These are phyloP conservation scores for Salvia miltiorrhiza DNA, from an alignment of 257 asterid genomes.

Conservation along the genomic window DNA sequence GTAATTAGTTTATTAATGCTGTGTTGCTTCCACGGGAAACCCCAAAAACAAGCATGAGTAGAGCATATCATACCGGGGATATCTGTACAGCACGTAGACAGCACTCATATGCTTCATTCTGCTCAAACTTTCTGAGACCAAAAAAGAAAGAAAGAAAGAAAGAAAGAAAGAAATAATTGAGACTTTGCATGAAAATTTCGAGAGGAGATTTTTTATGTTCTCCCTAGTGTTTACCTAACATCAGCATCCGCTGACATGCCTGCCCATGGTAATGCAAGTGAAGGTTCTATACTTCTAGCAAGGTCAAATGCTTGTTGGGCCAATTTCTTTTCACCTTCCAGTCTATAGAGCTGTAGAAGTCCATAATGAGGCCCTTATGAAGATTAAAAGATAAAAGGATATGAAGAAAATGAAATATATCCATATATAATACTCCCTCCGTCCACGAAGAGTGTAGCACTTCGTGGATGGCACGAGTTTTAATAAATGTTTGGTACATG, in stretches of 20 bases:
- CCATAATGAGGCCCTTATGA: conserved; percentile 25
- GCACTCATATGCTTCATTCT: conserved; percentile 92
- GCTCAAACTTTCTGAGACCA: conserved; percentile 60
- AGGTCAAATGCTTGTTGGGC: conserved; percentile 96
- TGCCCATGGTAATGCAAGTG: conserved; percentile 97
- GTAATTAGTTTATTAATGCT: conserved; percentile 5
- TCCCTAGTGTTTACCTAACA: conserved; percentile 46
- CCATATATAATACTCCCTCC: too few relatives aligned
- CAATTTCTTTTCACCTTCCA: conserved; percentile 59
- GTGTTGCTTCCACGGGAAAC: background rate
- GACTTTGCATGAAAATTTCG: conserved; percentile 7
- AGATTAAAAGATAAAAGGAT: background rate
- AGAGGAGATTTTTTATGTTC: background rate
- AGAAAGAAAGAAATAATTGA: conserved; percentile 20
- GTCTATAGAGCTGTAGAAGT: conserved; percentile 66
- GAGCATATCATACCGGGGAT: conserved; percentile 57
- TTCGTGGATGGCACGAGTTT: too few relatives aligned
- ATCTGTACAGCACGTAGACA: conserved; percentile 83
- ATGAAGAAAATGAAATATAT: conserved; percentile 1
- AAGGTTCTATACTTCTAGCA: conserved; percentile 98
- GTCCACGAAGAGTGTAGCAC: too few relatives aligned
- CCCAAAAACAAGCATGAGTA: conserved; percentile 16
- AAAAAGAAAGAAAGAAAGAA: conserved; percentile 27
- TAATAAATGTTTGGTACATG: too few relatives aligned
- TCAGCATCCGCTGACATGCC: conserved; percentile 98